Conservation (phyloP, 2,329 filamentous ascomycete genomes). For the Pseudocercospora fijiensis region DNA sequence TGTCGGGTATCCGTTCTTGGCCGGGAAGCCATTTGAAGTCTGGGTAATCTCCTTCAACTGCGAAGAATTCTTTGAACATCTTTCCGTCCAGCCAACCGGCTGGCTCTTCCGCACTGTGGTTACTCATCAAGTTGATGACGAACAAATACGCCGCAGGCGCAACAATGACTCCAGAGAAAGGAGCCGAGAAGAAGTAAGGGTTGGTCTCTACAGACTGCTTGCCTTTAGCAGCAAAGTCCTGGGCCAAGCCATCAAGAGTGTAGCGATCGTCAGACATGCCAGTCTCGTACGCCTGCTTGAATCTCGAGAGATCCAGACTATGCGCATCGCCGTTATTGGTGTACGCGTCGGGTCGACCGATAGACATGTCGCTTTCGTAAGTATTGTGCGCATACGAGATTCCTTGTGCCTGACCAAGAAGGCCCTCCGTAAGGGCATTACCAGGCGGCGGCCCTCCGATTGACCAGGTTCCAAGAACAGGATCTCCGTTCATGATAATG, state of each 20-base stretch:
- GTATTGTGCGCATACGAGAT: slow-evolving; percentile 37
- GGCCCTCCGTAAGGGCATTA: slow-evolving; percentile 13
- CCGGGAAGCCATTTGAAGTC: slow-evolving; percentile 28
- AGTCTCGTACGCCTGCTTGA: slow-evolving; percentile 24
- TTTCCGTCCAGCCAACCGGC: slow-evolving; percentile 29
- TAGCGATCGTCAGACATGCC: slow-evolving; percentile 24
- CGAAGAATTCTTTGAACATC: slow-evolving; percentile 31
- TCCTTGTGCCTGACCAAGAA: slow-evolving; percentile 30
- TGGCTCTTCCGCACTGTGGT: slow-evolving; percentile 28
- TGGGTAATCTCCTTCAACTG: slow-evolving; percentile 27
- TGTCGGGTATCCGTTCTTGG: slow-evolving; percentile 32
- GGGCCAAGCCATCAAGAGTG: slow-evolving; percentile 24
- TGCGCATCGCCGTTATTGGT: slow-evolving; percentile 30
- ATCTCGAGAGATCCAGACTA: slow-evolving; percentile 25
- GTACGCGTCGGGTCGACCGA: slow-evolving; percentile 29
- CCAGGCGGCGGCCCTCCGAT: slow-evolving; percentile 32
- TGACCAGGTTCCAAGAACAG: slow-evolving; percentile 26
- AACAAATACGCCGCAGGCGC: slow-evolving; percentile 33
- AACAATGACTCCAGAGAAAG: slow-evolving; percentile 32
- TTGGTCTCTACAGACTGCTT: slow-evolving; percentile 34
- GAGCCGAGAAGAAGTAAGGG: slow-evolving; percentile 37
- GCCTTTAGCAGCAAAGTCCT: slow-evolving; percentile 19
- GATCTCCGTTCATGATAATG: slow-evolving; percentile 28
- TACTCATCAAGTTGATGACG: slow-evolving; percentile 33
- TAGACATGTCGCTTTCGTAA: slow-evolving; percentile 37